Conservation (phyloP, 129 eudicot species). For the Cynara cardunculus region DNA sequence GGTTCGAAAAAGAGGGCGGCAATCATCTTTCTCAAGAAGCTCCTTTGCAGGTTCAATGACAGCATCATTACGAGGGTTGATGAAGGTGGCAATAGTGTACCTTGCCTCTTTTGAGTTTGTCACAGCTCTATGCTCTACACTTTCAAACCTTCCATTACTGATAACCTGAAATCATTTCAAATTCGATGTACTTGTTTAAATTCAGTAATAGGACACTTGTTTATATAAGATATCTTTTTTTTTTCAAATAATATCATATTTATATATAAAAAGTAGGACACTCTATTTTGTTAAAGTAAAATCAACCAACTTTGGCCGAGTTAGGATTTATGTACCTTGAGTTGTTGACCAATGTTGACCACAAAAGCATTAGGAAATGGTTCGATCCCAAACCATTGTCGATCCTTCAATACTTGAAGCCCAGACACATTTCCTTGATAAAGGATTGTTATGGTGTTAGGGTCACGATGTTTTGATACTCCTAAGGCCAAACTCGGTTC, state of each 20-base stretch:
- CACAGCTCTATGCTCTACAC: constrained; percentile 59
- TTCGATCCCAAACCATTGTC: constrained; percentile 42
- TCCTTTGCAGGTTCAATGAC: constrained; percentile 46
- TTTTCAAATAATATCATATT: not conserved
- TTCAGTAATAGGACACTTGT: too few relatives aligned
- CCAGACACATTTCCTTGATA: constrained; percentile 38
- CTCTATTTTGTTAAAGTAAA: too few relatives aligned
- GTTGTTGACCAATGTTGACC: constrained; percentile 41
- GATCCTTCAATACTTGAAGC: constrained; percentile 50
- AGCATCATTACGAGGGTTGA: constrained; percentile 31
- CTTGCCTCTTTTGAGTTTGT: constrained; percentile 33
- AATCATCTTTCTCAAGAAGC: not conserved
- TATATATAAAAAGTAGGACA: too few relatives aligned
- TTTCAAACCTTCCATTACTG: constrained; percentile 50
- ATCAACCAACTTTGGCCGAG: not conserved
- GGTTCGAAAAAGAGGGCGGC: not conserved
- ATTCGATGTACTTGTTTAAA: not conserved
- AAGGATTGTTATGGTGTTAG: constrained; percentile 33
- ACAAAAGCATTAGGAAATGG: constrained; percentile 43
- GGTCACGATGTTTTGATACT: constrained; percentile 39
- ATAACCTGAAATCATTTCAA: constrained; percentile 35
- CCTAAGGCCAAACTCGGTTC: constrained; percentile 64
- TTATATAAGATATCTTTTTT: too few relatives aligned
- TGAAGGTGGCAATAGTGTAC: constrained; percentile 37
- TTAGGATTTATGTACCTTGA: constrained; percentile 33